Evolutionary conservation across 2,329 filamentous ascomycete species (phyloP).

Genomic region (Stromatinia cepivora): DNA sequence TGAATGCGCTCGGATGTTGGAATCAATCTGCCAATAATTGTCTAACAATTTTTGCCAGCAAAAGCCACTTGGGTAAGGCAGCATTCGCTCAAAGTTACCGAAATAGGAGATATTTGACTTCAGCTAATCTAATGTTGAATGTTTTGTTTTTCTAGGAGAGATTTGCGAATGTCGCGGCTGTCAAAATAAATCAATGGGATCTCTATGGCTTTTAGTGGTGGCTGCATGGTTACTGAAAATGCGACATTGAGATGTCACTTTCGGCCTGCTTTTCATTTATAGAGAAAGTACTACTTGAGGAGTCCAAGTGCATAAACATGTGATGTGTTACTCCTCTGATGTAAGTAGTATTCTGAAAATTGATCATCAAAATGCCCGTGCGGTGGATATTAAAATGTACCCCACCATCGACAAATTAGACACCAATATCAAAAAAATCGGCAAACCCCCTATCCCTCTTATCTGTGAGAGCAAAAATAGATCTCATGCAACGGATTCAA

Average conservation of each 20-base stretch:
- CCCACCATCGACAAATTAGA: background rate
- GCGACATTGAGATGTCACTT: too few species aligned
- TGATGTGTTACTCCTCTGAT: too few species aligned
- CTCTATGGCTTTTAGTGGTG: background rate
- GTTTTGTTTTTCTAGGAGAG: background rate
- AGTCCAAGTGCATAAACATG: too few species aligned
- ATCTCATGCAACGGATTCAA: background rate
- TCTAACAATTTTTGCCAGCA: background rate
- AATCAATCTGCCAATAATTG: background rate
- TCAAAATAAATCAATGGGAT: background rate
- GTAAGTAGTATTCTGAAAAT: too few species aligned
- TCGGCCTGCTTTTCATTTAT: too few species aligned
- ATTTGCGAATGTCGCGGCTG: background rate
- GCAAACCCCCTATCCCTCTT: background rate
- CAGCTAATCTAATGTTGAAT: background rate
- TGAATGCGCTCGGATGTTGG: background rate
- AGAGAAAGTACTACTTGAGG: too few species aligned
- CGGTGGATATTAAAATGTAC: background rate
- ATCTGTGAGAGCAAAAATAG: background rate
- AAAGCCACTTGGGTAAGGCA: background rate
- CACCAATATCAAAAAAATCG: background rate
- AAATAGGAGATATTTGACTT: background rate
- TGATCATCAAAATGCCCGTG: background rate
- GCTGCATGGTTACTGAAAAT: background rate
- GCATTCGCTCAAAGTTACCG: conserved; percentile 2